phyloP scores from a whole-genome alignment of 371 early-diverging fungal species.

The Gilbertella persicaria region DNA sequence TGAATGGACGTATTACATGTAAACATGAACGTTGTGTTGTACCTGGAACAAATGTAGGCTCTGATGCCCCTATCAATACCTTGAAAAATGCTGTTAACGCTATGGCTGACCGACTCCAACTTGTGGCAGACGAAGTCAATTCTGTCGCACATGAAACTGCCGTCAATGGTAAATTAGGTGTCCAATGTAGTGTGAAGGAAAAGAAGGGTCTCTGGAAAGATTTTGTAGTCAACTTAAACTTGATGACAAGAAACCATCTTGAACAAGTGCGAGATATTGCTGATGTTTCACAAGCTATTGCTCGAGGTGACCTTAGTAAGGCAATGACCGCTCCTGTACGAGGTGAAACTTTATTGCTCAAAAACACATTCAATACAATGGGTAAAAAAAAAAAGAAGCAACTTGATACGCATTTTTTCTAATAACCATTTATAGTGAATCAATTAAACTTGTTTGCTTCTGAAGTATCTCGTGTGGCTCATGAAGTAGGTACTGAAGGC shows the following conservation, averaged over 20 bases:
- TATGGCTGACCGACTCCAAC: constrained; percentile 65
- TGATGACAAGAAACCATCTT: constrained; percentile 65
- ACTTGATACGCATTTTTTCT: not conserved
- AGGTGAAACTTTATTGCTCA: constrained; percentile 70
- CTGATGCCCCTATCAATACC: constrained; percentile 40
- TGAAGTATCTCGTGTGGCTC: constrained; percentile 57
- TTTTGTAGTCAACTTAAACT: constrained; percentile 67
- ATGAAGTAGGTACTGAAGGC: constrained; percentile 56
- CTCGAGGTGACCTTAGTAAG: constrained; percentile 69
- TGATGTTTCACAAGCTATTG: constrained; percentile 73
- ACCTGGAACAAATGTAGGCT: constrained; percentile 28
- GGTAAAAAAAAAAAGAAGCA: constrained; percentile 52
- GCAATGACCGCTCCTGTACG: constrained; percentile 67
- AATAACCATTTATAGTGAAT: constrained; percentile 33
- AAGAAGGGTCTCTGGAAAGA: constrained; percentile 74
- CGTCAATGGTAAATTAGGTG: constrained; percentile 68
- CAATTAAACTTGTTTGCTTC: constrained; percentile 53
- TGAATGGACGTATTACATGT: constrained; percentile 48
- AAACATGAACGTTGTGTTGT: constrained; percentile 35
- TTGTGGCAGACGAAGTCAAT: constrained; percentile 58
- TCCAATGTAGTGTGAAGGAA: constrained; percentile 55
- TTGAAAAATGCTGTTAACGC: constrained; percentile 63
- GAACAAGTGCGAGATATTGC: constrained; percentile 78
- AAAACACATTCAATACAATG: constrained; percentile 74
- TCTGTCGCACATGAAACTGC: constrained; percentile 67